Base-by-base conservation (phyloP, 495 filamentous ascomycete species). In the Penicillium pancosmium region DNA sequence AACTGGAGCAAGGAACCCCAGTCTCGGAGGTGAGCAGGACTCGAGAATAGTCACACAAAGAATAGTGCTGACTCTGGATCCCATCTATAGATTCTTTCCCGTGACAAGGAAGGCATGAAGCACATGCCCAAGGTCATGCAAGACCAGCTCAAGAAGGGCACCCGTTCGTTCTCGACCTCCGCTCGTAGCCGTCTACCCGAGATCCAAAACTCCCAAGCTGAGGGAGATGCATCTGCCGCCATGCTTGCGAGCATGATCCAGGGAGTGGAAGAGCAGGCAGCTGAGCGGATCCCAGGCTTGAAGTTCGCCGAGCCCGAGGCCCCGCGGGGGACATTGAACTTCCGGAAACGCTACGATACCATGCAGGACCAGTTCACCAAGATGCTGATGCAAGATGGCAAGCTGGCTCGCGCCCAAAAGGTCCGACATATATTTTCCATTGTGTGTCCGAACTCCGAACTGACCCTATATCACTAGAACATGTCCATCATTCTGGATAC, bases 321-420 rank as follows among this genome's bases (percentile, higher is more conserved):
- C 18, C 70, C 91, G 18, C 78, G 86, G 18, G 80, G 81, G 27
- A 76, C 83, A 11, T 69, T 81, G 55, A 81, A 91, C 68, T 74
- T 90, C 62, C 86, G 90, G 59, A 72, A 90, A 58, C 84, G 94
- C 54, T 95, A 97, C 69, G 88, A 95, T 65, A 82, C 89, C 3
- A 72, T 97, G 21, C 76, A 98, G 34, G 77, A 87, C 46, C 94
- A 96, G 77, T 80, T 97, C 62, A 96, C 91, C 16, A 92, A 91
- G 73, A 81, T 96, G 54, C 60, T 98, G 53, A 98, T 98, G 93
- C 76, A 79, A 59, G 82, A 96, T 75, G 94, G 94, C 49, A 96
- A 97, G 74, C 78, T 92, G 66, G 84, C 85, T 65, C 78, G 80
- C 73, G 92, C 91, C 19, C 89, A 97, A 71, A 86, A 86, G 82